Evolutionary conservation across 306 rosid genomes (phyloP).

Genomic region (Vigna nakashimae): DNA sequence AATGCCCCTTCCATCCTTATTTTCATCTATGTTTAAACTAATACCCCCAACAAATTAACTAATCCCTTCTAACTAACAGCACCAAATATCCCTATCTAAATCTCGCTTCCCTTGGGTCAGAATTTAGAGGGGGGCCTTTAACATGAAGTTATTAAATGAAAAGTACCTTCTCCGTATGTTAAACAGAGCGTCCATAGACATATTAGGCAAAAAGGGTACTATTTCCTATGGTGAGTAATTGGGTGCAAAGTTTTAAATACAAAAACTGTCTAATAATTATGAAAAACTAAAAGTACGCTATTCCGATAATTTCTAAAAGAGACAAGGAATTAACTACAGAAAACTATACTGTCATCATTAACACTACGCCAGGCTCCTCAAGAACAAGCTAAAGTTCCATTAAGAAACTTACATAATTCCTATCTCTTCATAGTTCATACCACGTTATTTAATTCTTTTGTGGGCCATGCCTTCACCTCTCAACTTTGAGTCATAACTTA

Average conservation of each 20-base stretch:
- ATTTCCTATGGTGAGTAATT: neutral
- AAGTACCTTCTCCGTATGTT: neutral
- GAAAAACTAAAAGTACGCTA: neutral
- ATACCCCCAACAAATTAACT: neutral
- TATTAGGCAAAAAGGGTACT: neutral
- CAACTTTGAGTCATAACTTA: too few species aligned
- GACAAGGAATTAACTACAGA: constrained; percentile 6
- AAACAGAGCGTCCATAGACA: neutral
- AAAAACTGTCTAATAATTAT: neutral
- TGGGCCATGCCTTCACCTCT: too few species aligned
- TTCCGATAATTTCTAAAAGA: constrained; percentile 11
- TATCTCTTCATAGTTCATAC: constrained; percentile 7
- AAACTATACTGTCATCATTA: neutral
- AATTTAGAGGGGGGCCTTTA: neutral
- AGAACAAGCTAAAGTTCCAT: neutral
- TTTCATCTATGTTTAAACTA: neutral
- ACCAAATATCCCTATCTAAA: neutral
- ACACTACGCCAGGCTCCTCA: neutral
- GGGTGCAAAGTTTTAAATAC: neutral
- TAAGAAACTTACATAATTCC: constrained; percentile 20
- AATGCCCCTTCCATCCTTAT: constrained; percentile 8
- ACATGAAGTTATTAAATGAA: neutral
- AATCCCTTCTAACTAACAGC: neutral
- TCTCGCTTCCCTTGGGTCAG: neutral
- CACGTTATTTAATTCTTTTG: neutral